phyloP scores from a whole-genome alignment of 2,329 filamentous ascomycete genomes.

The Diplodia intermedia region DNA sequence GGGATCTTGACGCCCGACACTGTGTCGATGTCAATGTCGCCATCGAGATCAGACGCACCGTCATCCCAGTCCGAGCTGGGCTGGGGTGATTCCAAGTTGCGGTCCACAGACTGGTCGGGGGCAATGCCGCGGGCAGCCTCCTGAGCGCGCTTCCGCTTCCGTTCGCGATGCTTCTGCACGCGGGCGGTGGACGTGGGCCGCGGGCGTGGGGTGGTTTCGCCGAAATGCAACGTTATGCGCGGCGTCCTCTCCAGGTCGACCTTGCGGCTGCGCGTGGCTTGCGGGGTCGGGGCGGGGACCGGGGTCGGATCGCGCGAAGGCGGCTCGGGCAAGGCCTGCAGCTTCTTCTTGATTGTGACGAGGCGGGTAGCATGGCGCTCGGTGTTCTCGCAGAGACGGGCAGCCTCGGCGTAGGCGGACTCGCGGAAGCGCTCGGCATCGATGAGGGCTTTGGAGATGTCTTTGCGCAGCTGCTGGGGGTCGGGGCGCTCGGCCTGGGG shows the following conservation, averaged over 20 bases:
- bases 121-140: conserved; percentile 43
- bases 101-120: conserved; percentile 53
- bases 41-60: conserved; percentile 12
- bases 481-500: conserved; percentile 58
- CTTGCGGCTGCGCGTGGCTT: conserved; percentile 44
- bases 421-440: conserved; percentile 63
- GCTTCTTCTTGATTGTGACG: conserved; percentile 66
- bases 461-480: conserved; percentile 58
- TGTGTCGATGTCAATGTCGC: conserved; percentile 18
- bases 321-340: conserved; percentile 66
- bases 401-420: conserved; percentile 63
- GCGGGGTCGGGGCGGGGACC: conserved; percentile 52
- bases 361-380: conserved; percentile 65
- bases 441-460: conserved; percentile 64
- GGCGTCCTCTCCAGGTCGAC: conserved; percentile 33
- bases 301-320: conserved; percentile 67
- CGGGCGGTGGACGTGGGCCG: conserved; percentile 31
- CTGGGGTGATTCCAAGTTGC: conserved; percentile 48
- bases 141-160: conserved; percentile 39
- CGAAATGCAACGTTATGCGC: conserved; percentile 39
- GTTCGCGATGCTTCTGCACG: conserved; percentile 34
- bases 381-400: conserved; percentile 63
- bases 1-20: conserved; percentile 37
- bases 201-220: conserved; percentile 9
- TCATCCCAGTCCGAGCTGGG: conserved; percentile 30